A percentile compares a stretch with the other conserved stretches of the same genome.
phyloP scores from a whole-genome alignment of 345 rosid genomes.

The Citropsis articulata region DNA sequence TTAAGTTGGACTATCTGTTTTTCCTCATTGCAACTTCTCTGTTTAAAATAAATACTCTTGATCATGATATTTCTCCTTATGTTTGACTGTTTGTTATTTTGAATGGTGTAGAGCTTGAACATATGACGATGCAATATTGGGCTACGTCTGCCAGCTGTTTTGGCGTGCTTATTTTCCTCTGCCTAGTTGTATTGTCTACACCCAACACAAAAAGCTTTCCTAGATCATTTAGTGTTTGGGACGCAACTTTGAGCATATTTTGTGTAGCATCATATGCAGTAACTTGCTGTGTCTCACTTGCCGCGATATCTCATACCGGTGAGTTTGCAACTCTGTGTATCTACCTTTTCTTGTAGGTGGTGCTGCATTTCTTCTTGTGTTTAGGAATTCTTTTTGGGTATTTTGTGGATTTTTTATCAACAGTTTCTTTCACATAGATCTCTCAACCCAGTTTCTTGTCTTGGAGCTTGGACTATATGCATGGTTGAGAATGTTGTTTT shows the following conservation, averaged over 20 bases:
- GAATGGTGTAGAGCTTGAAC: constrained; percentile 48
- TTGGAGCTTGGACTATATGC: neutral
- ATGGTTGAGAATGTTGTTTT: neutral
- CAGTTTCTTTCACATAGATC: constrained; percentile 1
- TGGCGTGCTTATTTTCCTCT: constrained; percentile 62
- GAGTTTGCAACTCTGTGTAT: neutral
- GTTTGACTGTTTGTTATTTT: constrained; percentile 11
- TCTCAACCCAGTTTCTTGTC: neutral
- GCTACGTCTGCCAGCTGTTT: constrained; percentile 62
- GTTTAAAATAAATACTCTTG: neutral
- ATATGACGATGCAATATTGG: constrained; percentile 80
- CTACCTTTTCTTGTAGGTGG: neutral
- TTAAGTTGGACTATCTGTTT: neutral
- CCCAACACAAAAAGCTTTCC: constrained; percentile 14
- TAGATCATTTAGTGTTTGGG: constrained; percentile 33
- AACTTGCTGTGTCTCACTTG: constrained; percentile 50
- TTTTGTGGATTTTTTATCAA: neutral
- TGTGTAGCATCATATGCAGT: constrained; percentile 45
- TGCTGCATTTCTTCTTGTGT: neutral
- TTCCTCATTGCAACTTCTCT: neutral
- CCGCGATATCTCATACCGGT: constrained; percentile 58
- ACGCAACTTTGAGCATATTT: constrained; percentile 40
- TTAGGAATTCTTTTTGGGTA: neutral
- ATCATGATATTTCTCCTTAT: neutral
- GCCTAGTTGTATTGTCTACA: constrained; percentile 30